Base-by-base conservation (phyloP, 1,284 basidiomycete genomes). In the Irpex sp. region DNA sequence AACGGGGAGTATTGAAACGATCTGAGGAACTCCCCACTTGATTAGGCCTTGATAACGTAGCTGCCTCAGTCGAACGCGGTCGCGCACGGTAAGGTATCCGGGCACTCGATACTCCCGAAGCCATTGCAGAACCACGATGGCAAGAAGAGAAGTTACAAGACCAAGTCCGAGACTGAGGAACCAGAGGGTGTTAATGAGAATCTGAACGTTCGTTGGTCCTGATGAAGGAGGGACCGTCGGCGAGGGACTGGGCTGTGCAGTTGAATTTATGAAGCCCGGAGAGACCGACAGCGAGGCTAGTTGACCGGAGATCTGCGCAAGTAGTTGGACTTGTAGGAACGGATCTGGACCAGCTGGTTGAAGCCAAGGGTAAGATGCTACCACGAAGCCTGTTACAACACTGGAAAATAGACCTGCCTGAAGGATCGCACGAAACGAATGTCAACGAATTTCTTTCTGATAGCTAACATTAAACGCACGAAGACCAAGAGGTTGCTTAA, bases 351-450 rank as follows among this genome's bases (percentile, higher is more conserved):
- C 17, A 26, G 11, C 17, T 9, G 9, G n/a, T 61, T 52, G 57
- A 13, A 66, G 63, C 31, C 38, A 59, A 11, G 17, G 8, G 19
- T 58, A 64, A 9, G 65, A 66, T 19, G 64, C 59, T 11, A 64
- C 52, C 3, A 37, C 34, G 36, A 64, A 66, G 19, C 59, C 62
- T 13, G 65, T 62, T 1, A 66, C 37, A 15, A 66, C 62, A 40
- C 44, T 59, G 13, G 65, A 66, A 37, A 64, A 66, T 36, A 66
- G 38, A 59, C 65, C 65, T 15, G 63, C 56, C 65, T 66, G 17
- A 31, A 55, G 6, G 37, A n/a, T 21, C 31, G n/a, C 21, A 36
- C 19, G 52, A 13, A 52, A 40, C 34, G 11, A 7, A 15, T 17
- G 17, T 44, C 19, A 6, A 54, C 11, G 8, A 40, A 31, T 44